Percentiles rank a stretch among this genome's conserved stretches.
Conservation (phyloP, 495 filamentous ascomycete species). For the Daldinia grandis region DNA sequence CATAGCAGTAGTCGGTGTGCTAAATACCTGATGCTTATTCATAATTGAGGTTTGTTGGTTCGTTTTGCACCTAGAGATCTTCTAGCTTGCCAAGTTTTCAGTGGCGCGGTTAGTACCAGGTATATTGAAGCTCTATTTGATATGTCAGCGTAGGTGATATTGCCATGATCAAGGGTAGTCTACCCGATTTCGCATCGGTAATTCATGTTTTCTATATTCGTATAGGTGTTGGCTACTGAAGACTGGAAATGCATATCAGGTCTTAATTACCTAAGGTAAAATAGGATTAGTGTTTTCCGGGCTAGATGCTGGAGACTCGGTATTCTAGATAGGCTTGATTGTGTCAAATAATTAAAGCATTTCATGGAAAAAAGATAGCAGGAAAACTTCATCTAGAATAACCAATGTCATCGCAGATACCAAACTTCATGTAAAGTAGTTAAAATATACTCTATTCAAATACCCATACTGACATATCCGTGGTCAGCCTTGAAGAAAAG, state of each 20-base stretch:
- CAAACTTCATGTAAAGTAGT: no score
- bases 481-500: not conserved
- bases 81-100: not conserved
- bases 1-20: not conserved
- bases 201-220: no score
- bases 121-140: not conserved
- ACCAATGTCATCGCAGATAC: no score
- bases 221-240: not conserved
- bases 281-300: no score
- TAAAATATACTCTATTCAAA: not conserved
- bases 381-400: no score
- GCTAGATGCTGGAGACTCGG: no score
- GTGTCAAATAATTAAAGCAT: no score
- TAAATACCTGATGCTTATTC: not conserved
- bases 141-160: not conserved
- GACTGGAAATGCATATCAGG: not conserved
- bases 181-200: no score
- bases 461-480: not conserved
- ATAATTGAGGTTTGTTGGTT: not conserved
- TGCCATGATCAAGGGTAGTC: no score
- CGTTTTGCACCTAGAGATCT: not conserved
- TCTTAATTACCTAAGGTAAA: no score
- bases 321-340: no score
- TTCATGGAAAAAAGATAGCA: no score
- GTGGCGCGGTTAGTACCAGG: not conserved